These are phyloP conservation scores for Laburnicola sp. DNA, from an alignment of 2,329 filamentous ascomycete genomes.

Conservation along the genomic window DNA sequence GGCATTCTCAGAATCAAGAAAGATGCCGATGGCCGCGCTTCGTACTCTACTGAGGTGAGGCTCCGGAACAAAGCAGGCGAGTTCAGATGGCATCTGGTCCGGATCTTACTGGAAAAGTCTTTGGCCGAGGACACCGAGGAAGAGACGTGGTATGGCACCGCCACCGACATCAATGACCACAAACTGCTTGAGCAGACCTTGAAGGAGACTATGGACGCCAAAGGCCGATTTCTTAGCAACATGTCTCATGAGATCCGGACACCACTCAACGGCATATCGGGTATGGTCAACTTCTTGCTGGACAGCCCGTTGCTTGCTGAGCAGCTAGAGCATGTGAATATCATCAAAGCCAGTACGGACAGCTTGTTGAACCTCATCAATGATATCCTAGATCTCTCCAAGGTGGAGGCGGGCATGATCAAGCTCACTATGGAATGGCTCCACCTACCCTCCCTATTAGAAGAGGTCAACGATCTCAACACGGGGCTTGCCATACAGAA, in stretches of 20 bases:
- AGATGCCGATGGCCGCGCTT: constrained; percentile 81
- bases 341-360: constrained; percentile 92
- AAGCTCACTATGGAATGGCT: constrained; percentile 93
- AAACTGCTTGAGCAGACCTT: constrained; percentile 90
- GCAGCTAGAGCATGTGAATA: constrained; percentile 93
- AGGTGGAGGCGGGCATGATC: constrained; percentile 97
- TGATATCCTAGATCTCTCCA: constrained; percentile 92
- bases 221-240: constrained; percentile 92
- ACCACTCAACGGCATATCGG: constrained; percentile 91
- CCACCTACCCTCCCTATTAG: constrained; percentile 85
- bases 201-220: constrained; percentile 97
- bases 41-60: constrained; percentile 81
- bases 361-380: constrained; percentile 94
- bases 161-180: constrained; percentile 97
- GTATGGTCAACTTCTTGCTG: constrained; percentile 94
- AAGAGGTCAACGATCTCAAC: constrained; percentile 94
- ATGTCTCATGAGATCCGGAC: constrained; percentile 99
- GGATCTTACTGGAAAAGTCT: constrained; percentile 83
- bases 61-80: constrained; percentile 83
- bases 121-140: constrained; percentile 66
- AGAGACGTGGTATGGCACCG: constrained; percentile 95
- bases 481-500: constrained; percentile 95
- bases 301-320: constrained; percentile 87
- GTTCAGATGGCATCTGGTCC: constrained; percentile 93
- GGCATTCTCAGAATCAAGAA: constrained; percentile 80